Evolutionary conservation across 1,284 basidiomycete species (phyloP).

Genomic region (Hymenochaete sp.): DNA sequence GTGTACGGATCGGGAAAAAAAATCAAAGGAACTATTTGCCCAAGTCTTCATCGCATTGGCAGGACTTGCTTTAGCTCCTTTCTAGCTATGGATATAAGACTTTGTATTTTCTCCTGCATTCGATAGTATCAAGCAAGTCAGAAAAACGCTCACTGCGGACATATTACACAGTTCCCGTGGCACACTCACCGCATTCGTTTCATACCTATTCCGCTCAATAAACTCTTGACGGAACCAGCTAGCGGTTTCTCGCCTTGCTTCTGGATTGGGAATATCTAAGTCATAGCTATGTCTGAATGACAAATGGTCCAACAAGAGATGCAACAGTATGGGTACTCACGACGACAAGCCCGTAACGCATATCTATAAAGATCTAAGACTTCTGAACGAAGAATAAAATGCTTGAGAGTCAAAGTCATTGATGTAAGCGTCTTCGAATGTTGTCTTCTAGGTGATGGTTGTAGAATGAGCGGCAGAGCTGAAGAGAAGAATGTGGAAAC

Average conservation of each 20-base stretch:
- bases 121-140: neutral
- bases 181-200: slow-evolving; percentile 45
- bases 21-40: neutral
- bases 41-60: slow-evolving; percentile 12
- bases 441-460: neutral
- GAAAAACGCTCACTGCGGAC: neutral
- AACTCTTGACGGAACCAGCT: slow-evolving; percentile 63
- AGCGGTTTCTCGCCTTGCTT: slow-evolving; percentile 54
- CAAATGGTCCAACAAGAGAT: slow-evolving; percentile 3
- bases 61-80: slow-evolving; percentile 13
- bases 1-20: no score
- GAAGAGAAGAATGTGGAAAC: neutral
- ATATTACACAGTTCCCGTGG: neutral
- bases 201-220: slow-evolving; percentile 53
- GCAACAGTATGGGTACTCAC: slow-evolving; percentile 33
- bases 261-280: slow-evolving; percentile 54
- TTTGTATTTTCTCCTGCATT: slow-evolving; percentile 15
- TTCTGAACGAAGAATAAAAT: slow-evolving; percentile 61
- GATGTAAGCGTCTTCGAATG: neutral
- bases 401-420: slow-evolving; percentile 47
- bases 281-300: slow-evolving; percentile 7
- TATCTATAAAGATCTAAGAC: slow-evolving; percentile 55
- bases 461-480: neutral
- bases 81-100: slow-evolving; percentile 9
- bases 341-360: slow-evolving; percentile 57